These are phyloP conservation scores for Neurospora africana DNA, from an alignment of 495 filamentous ascomycete species.

Conservation along the genomic window DNA sequence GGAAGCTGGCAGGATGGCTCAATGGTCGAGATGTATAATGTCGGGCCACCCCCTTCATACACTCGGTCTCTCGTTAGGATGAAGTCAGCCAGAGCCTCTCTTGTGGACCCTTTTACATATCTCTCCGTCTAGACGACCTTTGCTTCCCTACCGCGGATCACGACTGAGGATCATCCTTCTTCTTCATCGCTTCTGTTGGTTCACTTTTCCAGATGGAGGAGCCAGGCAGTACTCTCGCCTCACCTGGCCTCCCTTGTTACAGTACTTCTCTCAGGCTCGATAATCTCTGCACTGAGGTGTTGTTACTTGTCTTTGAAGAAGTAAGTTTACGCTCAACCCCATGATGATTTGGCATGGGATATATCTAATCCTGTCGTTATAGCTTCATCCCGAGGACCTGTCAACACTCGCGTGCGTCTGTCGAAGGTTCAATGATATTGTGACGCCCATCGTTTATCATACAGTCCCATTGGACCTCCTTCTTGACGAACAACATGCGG, in stretches of 20 bases:
- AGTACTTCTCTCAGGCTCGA: not conserved
- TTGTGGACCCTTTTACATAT: not conserved
- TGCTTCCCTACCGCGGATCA: not conserved
- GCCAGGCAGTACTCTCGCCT: not conserved
- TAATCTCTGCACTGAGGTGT: slow-evolving; percentile 18
- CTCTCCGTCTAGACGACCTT: slow-evolving; percentile 1
- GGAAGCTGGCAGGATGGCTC: not conserved
- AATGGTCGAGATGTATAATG: not conserved
- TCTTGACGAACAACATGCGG: slow-evolving; percentile 10
- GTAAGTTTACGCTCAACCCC: slow-evolving; percentile 1
- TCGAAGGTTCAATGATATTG: slow-evolving; percentile 15
- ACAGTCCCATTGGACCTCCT: slow-evolving; percentile 12
- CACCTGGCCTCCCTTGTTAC: not conserved
- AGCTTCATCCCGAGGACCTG: not conserved
- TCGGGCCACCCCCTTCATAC: not conserved
- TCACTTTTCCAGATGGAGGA: not conserved
- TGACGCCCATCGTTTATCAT: slow-evolving; percentile 18
- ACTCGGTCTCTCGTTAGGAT: not conserved
- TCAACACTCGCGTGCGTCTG: not conserved
- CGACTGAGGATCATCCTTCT: not conserved
- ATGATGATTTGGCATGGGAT: not conserved
- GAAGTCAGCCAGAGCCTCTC: not conserved
- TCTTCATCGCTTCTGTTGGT: not conserved
- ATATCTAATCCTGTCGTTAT: not conserved
- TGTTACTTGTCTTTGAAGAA: slow-evolving; percentile 17